Conservation (phyloP, 2,329 filamentous ascomycete species). For the Aspergillus brunneoviolaceus region DNA sequence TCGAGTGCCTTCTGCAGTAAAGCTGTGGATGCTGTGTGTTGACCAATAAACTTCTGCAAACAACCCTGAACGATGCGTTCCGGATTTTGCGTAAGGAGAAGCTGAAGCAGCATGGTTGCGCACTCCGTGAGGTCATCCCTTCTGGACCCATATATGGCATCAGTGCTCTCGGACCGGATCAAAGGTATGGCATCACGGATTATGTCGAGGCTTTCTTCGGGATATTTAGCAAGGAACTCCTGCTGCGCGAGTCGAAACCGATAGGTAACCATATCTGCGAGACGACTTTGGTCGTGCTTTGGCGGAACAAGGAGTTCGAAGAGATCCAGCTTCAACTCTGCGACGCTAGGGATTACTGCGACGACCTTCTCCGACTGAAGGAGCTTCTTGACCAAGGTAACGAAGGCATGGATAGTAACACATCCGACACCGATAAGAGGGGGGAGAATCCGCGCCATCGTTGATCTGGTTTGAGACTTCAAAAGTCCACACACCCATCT, state of each 20-base stretch:
- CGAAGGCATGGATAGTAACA: slow-evolving; percentile 43
- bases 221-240: slow-evolving; percentile 39
- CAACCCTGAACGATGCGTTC: slow-evolving; percentile 28
- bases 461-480: slow-evolving; percentile 34
- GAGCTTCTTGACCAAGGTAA: slow-evolving; percentile 37
- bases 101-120: slow-evolving; percentile 32
- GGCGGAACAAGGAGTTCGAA: slow-evolving; percentile 33
- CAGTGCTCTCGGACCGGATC: slow-evolving; percentile 14
- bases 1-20: slow-evolving; percentile 35
- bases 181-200: slow-evolving; percentile 33
- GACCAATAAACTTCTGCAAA: slow-evolving; percentile 29
- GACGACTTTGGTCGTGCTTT: slow-evolving; percentile 13
- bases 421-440: slow-evolving; percentile 48
- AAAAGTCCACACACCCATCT: slow-evolving; percentile 44
- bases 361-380: slow-evolving; percentile 23
- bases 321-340: slow-evolving; percentile 31
- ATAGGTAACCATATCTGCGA: slow-evolving; percentile 40
- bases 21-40: slow-evolving; percentile 27
- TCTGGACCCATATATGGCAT: slow-evolving; percentile 1
- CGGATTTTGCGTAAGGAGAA: slow-evolving; percentile 37
- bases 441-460: slow-evolving; percentile 35
- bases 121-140: slow-evolving; percentile 21
- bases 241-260: slow-evolving; percentile 41
- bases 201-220: slow-evolving; percentile 33
- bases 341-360: slow-evolving; percentile 26